Percentiles rank a stretch among this genome's conserved stretches.
phyloP scores from a whole-genome alignment of 345 rosid species.

The Populus ilicifolia region DNA sequence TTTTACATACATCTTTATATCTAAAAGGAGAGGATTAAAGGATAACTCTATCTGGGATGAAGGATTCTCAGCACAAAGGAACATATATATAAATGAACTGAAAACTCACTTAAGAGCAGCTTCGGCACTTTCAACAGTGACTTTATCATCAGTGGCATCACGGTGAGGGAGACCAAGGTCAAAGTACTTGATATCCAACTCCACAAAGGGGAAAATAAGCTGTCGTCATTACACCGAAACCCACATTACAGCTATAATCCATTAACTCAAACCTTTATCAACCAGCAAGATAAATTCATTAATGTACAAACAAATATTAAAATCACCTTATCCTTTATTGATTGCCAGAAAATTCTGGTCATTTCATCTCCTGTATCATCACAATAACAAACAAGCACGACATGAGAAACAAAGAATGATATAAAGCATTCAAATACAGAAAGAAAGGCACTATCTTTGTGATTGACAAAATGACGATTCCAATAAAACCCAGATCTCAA shows the following conservation, averaged over 20 bases:
- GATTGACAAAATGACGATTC: background rate
- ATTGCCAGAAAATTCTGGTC: conserved; percentile 90
- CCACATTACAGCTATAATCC: background rate
- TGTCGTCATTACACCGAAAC: background rate
- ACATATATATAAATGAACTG: background rate
- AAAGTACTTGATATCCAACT: conserved; percentile 19
- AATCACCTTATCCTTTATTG: conserved; percentile 94
- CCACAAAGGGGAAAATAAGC: conserved; percentile 25
- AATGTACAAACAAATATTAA: background rate
- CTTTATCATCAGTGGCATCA: conserved; percentile 24
- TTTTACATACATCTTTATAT: background rate
- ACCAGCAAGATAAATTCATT: background rate
- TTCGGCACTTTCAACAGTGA: conserved; percentile 22
- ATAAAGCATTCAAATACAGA: background rate
- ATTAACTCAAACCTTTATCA: background rate
- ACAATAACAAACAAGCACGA: conserved; percentile 10
- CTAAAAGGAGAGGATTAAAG: background rate
- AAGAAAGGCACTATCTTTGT: background rate
- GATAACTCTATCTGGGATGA: background rate
- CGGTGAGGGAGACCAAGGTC: conserved; percentile 24
- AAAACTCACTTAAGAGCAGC: conserved; percentile 22
- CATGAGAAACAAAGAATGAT: background rate
- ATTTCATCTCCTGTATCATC: conserved; percentile 89
- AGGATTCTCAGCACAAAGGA: background rate
- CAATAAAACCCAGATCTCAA: background rate